phyloP scores from a whole-genome alignment of 345 rosid genomes.

The Eucalyptus cladocalyx region DNA sequence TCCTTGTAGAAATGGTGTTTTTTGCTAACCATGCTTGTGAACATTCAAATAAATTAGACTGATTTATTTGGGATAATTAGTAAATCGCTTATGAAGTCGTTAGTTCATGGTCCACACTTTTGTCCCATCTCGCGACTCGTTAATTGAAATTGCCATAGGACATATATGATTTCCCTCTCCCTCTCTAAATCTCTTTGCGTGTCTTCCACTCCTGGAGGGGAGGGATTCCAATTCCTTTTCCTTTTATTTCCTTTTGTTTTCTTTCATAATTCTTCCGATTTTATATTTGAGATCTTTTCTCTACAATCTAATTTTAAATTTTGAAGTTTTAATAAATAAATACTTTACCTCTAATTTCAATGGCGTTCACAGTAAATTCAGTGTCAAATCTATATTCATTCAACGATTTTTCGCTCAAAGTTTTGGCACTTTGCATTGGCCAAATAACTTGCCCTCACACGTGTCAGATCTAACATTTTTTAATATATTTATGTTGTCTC shows the following conservation, averaged over 20 bases:
- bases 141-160: too few species aligned
- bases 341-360: too few species aligned
- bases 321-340: too few species aligned
- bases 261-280: background rate
- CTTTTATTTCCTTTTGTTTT: too few species aligned
- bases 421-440: background rate
- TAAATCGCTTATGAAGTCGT: background rate
- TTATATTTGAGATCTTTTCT: too few species aligned
- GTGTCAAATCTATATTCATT: rapidly evolving
- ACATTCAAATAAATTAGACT: background rate
- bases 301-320: too few species aligned
- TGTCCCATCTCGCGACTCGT: too few species aligned
- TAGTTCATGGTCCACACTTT: background rate
- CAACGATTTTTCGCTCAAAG: too few species aligned
- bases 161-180: too few species aligned
- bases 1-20: background rate
- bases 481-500: background rate
- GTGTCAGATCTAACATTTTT: background rate
- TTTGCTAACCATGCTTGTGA: background rate
- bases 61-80: background rate
- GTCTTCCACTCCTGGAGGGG: too few species aligned
- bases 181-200: too few species aligned
- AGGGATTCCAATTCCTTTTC: too few species aligned
- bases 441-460: background rate
- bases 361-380: rapidly evolving